phyloP scores from a whole-genome alignment of 164 flowering plant species.

The Vitis labrusca region DNA sequence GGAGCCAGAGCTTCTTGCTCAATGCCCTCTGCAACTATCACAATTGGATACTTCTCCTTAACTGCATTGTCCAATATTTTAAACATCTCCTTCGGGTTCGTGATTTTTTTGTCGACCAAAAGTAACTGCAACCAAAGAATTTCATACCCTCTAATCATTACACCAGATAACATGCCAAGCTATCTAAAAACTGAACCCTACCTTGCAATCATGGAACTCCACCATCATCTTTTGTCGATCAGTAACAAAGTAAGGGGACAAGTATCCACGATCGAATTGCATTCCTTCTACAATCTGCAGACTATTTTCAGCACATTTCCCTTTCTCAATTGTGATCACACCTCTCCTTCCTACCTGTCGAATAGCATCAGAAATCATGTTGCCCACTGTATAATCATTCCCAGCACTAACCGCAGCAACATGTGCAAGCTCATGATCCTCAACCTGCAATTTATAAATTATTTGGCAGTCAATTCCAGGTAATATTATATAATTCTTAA shows the following conservation, averaged over 20 bases:
- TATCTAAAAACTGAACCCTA: slow-evolving; percentile 18
- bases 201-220: slow-evolving; percentile 83
- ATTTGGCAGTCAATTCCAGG: neutral
- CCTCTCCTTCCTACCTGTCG: slow-evolving; percentile 73
- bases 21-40: slow-evolving; percentile 79
- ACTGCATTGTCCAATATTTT: slow-evolving; percentile 74
- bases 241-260: slow-evolving; percentile 88
- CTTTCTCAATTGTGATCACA: slow-evolving; percentile 72
- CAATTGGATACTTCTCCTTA: slow-evolving; percentile 69
- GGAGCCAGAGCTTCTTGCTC: slow-evolving; percentile 88
- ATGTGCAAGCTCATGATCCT: slow-evolving; percentile 77
- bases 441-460: slow-evolving; percentile 52
- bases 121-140: slow-evolving; percentile 67
- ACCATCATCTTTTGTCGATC: slow-evolving; percentile 59
- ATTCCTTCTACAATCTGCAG: slow-evolving; percentile 80
- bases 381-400: slow-evolving; percentile 79
- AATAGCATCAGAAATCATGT: slow-evolving; percentile 78
- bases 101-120: slow-evolving; percentile 82
- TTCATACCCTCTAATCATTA: slow-evolving; percentile 22
- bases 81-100: slow-evolving; percentile 67
- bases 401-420: slow-evolving; percentile 96
- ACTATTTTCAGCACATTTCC: slow-evolving; percentile 53
- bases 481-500: slow-evolving; percentile 1
- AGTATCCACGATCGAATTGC: slow-evolving; percentile 91
- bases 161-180: slow-evolving; percentile 6